Evolutionary conservation across 2,329 filamentous ascomycete genomes (phyloP).

Genomic region (Lizonia empirigonia): DNA sequence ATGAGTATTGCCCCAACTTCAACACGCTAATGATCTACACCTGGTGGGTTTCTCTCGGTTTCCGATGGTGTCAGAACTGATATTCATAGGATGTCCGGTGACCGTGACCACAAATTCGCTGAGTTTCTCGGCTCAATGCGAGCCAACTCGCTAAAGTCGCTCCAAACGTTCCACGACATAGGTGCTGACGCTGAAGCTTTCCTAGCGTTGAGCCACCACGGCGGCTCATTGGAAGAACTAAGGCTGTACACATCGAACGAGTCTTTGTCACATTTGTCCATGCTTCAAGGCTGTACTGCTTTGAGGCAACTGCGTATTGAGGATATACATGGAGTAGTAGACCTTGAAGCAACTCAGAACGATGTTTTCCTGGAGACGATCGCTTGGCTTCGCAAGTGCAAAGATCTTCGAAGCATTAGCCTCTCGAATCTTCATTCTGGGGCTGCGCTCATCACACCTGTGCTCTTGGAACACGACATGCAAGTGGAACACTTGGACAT

Average conservation of each 20-base stretch:
- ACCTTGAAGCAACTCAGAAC: slow-evolving; percentile 59
- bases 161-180: slow-evolving; percentile 64
- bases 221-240: slow-evolving; percentile 60
- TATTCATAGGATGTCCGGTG: slow-evolving; percentile 48
- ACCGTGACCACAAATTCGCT: slow-evolving; percentile 64
- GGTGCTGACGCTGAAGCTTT: slow-evolving; percentile 62
- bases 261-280: slow-evolving; percentile 56
- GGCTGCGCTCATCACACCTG: slow-evolving; percentile 58
- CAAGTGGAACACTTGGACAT: slow-evolving; percentile 57
- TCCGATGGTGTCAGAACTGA: not conserved
- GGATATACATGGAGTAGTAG: slow-evolving; percentile 51
- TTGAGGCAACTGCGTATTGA: slow-evolving; percentile 58
- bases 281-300: slow-evolving; percentile 56
- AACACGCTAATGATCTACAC: slow-evolving; percentile 63
- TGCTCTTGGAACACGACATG: slow-evolving; percentile 56
- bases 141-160: slow-evolving; percentile 62
- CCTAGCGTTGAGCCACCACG: slow-evolving; percentile 58
- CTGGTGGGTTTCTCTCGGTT: slow-evolving; percentile 44
- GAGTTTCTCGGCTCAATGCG: slow-evolving; percentile 63
- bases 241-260: slow-evolving; percentile 58
- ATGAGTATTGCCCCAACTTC: slow-evolving; percentile 65
- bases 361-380: slow-evolving; percentile 59
- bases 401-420: slow-evolving; percentile 56
- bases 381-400: slow-evolving; percentile 62
- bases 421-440: slow-evolving; percentile 60